Percentiles rank a stretch among this genome's conserved stretches.
Evolutionary conservation across 2,329 filamentous ascomycete species (phyloP).

Genomic region (Golovinomyces cichoracearum): DNA sequence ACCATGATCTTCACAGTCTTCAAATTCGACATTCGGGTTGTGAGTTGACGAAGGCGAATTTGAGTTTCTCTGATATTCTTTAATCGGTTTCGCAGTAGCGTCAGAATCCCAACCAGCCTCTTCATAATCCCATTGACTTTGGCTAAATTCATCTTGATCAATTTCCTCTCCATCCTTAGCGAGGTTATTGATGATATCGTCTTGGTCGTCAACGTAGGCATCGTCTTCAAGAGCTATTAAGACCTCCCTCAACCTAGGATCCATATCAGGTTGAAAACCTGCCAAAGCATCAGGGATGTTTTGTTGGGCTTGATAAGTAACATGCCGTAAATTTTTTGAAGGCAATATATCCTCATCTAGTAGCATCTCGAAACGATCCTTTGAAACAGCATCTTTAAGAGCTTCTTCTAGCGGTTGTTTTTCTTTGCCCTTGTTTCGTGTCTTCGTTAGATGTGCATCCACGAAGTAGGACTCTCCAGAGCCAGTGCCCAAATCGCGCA

Average conservation of each 20-base stretch:
- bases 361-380: constrained; percentile 28
- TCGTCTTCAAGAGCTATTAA: constrained; percentile 88
- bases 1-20: constrained; percentile 30
- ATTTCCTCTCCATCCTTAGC: constrained; percentile 46
- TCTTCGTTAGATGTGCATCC: constrained; percentile 35
- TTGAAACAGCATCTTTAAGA: constrained; percentile 33
- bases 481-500: constrained; percentile 58
- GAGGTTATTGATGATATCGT: constrained; percentile 49
- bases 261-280: constrained; percentile 95
- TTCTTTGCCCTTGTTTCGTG: constrained; percentile 45
- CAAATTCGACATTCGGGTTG: constrained; percentile 24
- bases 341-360: constrained; percentile 53
- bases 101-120: constrained; percentile 90
- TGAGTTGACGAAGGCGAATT: constrained; percentile 16
- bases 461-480: constrained; percentile 56
- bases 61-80: constrained; percentile 23
- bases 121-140: constrained; percentile 29
- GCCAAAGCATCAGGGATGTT: constrained; percentile 73
- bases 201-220: constrained; percentile 63
- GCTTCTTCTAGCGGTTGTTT: constrained; percentile 67
- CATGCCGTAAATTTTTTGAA: constrained; percentile 49
- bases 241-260: constrained; percentile 69
- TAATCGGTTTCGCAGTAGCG: constrained; percentile 51
- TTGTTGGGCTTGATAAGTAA: constrained; percentile 79
- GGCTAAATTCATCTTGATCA: constrained; percentile 57